Base-by-base conservation (phyloP, 2,329 filamentous ascomycete species). In the Pseudogymnoascus sp. region DNA sequence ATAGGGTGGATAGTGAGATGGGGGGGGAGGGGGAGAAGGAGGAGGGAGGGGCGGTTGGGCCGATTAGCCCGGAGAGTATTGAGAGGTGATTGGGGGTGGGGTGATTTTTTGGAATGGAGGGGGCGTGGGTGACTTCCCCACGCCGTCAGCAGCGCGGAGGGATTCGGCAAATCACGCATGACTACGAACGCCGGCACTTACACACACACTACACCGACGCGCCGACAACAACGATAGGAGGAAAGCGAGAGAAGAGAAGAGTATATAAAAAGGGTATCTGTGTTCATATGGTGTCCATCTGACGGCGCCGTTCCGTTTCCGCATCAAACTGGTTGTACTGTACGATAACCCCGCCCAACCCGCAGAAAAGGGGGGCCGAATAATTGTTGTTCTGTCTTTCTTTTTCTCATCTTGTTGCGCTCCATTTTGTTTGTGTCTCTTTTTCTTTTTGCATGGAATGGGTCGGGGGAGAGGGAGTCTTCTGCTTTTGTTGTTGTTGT, bases 1-100 rank as follows among this genome's bases (percentile, higher is more conserved):
- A n/a, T n/a, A 80, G 77, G 65, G 78, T 75, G 65, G 81, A 79
- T 68, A 87, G 78, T 73, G 81, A 77, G 75, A 81, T 83, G 71
- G 80, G 77, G n/a, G 71, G 67, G 40, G 66, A 64, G 68, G 87
- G 81, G 65, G 85, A 86, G 72, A 87, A 83, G 62, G 87, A 87
- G 67, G 87, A 88, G 71, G 86, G 86, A 62, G 84, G 85, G 60
- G 82, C 80, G 15, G 84, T 85, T 33, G 87, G 87, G 18, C 91
- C 93, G 85, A 91, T 93, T 80, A 94, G 89, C 71, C 90, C 90
- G 3, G 87, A 93, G 76, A 92, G 89, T 60, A 72, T 72, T 61
- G 71, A 72, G 59, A 63, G 69, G 18, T 71, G 65, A 61, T 4
- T 39, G n/a, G 21, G 35, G 8, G 13, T 12, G 40, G 13, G 18